These are phyloP conservation scores for Leishmania mexicana DNA, from an alignment of 208 protist species.

Conservation along the genomic window DNA sequence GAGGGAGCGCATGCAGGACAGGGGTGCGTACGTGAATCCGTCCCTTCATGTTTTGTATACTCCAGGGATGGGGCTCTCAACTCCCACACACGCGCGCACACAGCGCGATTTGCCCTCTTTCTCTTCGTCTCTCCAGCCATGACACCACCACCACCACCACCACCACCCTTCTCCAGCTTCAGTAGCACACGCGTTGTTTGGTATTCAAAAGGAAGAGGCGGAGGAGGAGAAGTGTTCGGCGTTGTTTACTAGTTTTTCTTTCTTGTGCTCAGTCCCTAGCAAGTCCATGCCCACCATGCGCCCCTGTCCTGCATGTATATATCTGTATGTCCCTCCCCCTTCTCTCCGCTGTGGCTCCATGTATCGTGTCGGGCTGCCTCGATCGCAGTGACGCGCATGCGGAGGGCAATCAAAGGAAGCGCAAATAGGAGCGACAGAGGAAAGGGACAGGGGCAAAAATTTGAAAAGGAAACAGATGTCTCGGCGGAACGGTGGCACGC, in stretches of 20 bases:
- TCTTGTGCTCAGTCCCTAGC: not conserved
- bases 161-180: not conserved
- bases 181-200: not conserved
- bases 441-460: not conserved
- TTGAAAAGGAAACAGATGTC: not conserved
- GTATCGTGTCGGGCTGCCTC: not conserved
- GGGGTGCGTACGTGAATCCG: not conserved
- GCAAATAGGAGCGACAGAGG: not conserved
- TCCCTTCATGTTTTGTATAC: not conserved
- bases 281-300: not conserved
- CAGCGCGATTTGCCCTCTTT: not conserved
- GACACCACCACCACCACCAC: not conserved
- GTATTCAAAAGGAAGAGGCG: not conserved
- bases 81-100: not conserved
- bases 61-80: not conserved
- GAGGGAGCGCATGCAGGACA: not conserved
- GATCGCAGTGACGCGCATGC: not conserved
- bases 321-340: not conserved
- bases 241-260: not conserved
- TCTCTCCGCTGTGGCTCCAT: not conserved
- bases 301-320: not conserved
- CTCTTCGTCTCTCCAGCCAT: not conserved
- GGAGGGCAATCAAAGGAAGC: not conserved
- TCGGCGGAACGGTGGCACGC: not conserved
- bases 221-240: not conserved